Conservation (phyloP, 805 yeast genomes). For the Ogataea corticis region DNA sequence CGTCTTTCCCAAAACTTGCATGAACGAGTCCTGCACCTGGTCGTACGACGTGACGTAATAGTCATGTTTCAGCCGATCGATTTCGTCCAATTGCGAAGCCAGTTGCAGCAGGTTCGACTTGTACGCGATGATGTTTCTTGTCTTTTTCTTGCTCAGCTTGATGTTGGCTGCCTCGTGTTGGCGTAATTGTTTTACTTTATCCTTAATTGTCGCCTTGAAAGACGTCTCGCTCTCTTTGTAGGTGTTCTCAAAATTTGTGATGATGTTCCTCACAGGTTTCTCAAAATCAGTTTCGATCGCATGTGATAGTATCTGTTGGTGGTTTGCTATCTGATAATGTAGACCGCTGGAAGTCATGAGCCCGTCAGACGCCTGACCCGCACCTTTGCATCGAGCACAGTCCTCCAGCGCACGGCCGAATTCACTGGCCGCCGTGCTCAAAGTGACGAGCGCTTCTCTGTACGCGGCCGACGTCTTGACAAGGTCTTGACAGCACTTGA, state of each 20-base stretch:
- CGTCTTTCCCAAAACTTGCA: slow-evolving; percentile 51
- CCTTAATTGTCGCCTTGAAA: slow-evolving; percentile 55
- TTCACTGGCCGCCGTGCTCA: slow-evolving; percentile 64
- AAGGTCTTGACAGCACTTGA: slow-evolving; percentile 49
- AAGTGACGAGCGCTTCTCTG: slow-evolving; percentile 44
- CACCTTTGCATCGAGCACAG: slow-evolving; percentile 62
- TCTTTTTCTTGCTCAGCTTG: slow-evolving; percentile 56
- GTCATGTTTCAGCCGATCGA: slow-evolving; percentile 72
- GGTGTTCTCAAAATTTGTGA: slow-evolving; percentile 44
- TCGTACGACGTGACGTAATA: slow-evolving; percentile 66
- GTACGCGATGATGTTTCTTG: slow-evolving; percentile 67
- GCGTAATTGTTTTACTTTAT: slow-evolving; percentile 52
- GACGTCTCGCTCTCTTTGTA: slow-evolving; percentile 48
- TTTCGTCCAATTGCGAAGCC: slow-evolving; percentile 75
- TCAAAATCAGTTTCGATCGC: slow-evolving; percentile 56
- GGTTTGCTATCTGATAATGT: slow-evolving; percentile 74
- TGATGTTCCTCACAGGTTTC: slow-evolving; percentile 48
- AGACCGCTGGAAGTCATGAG: slow-evolving; percentile 73
- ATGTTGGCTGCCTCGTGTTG: slow-evolving; percentile 61
- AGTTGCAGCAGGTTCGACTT: slow-evolving; percentile 64
- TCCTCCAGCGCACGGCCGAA: slow-evolving; percentile 72
- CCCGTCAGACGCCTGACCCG: slow-evolving; percentile 61
- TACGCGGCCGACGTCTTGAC: slow-evolving; percentile 48
- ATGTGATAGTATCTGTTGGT: slow-evolving; percentile 67
- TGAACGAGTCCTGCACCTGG: slow-evolving; percentile 62